Evolutionary conservation across 2,329 filamentous ascomycete genomes (phyloP), one percentile per base, ranked within the genome.

Genomic region (Cryphonectria parasitica): DNA sequence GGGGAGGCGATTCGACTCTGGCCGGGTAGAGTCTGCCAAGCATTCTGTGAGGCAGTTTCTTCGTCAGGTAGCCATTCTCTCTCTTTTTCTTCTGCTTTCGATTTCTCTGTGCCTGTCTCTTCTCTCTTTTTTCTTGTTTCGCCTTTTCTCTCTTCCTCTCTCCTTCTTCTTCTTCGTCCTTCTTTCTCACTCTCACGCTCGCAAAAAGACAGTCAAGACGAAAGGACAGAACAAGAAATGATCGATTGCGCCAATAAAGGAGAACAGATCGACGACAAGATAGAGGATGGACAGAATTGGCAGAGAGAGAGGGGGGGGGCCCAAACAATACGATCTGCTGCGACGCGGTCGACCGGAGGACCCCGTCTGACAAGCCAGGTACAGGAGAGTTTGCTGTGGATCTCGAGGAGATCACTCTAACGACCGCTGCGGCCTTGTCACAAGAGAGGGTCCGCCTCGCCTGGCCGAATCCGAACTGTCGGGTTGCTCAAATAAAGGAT

Each of bases 1-100:
- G 52, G 64, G 70, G 58, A 54, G 60, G 64, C 49, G 61, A 4
- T 61, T 62, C 56, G 64, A 62, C 71, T 68, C 69, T 65, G 65
- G 36, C 39, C 39, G 65, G 63, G 61, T 22, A 58, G 41, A 52
- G 64, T 60, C 60, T 64, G 66, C 62, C 49, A 39, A 61, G 65
- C 68, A 72, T 66, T 66, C 65, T 62, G 60, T 56, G 2, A 28
- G 34, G 25, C 36, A 68, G 28, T 49, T 43, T 43, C 7, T 39
- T 56, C 3, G 56, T 69, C 63, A 66, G 68, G 31, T 25, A 45
- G 43, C 36, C 36, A 43, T 64, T 39, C 19, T 62, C 15, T 62
- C n/a, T n/a, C 39, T n/a, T 10, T 19, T 39, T 10, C 10, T 39
- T 10, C 10, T 13, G 34, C 34, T 39, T 10, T 39, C 36, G 36